Base-by-base conservation (phyloP, 31 red algal genomes). In the Asparagopsis taxiformis region DNA sequence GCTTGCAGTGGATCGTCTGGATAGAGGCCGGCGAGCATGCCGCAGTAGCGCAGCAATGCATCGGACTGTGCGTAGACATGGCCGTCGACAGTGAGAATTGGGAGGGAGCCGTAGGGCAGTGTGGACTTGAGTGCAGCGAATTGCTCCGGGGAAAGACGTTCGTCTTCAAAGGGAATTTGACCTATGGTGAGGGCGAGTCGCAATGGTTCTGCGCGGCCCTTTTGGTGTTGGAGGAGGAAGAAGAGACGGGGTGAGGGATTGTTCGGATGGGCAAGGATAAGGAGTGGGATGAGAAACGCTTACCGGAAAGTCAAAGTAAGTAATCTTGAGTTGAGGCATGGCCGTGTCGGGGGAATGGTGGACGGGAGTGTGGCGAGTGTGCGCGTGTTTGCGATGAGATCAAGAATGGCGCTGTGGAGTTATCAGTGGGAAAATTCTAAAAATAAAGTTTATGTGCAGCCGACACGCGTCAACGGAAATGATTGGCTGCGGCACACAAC, bases 41-140 rank as follows among this genome's bases (percentile, higher is more conserved):
- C 84, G 29, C 51, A 49, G 44, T 79, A 88, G 64, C 84, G 84
- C 29, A 88, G 72, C 36, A 88, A 79, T 13, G 84, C 72, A 7
- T 31, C 46, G 15, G 64, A 70, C 21, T 88, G 73, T 21, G 72
- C 57, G 51, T 69, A 57, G 7, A 64, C 21, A 38, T 76, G 37
- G 9, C 65, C 84, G 24, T 68, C 51, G 22, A 88, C 55, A 8
- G 54, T 48, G 20, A 88, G 73, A 15, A 68, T 62, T 5, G 84
- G 84, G 3, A 88, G 66, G 17, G 30, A 55, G 35, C 64, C 84
- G 35, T 65, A 79, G 2, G 84, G 73, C 33, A 72, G 53, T 17
- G 48, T 8, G 29, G 56, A 24, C 43, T 88, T 62, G 13, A 66
- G 3, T 3, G 63, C 37, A 3, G 30, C 50, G 34, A 55, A 75